Evolutionary conservation across 345 rosid genomes (phyloP).

Genomic region (Acer yangbiense): DNA sequence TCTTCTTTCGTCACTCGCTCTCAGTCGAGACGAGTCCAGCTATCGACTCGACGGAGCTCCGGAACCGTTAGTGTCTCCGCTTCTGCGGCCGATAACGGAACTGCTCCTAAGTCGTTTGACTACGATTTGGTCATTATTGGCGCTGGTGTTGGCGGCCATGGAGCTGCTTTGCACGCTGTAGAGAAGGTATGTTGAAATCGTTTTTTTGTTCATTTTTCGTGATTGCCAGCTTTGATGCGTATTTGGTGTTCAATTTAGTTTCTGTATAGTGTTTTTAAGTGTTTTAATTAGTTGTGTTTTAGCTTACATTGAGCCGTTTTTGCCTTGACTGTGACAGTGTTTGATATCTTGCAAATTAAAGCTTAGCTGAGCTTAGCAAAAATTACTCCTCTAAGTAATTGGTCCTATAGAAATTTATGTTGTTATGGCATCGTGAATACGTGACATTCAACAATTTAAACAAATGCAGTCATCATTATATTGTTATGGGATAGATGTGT

Average conservation of each 20-base stretch:
- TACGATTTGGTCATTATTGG: constrained; percentile 93
- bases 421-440: too few species aligned
- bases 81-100: constrained; percentile 55
- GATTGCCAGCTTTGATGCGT: neutral
- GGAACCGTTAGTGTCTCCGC: constrained; percentile 33
- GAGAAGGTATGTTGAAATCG: constrained; percentile 56
- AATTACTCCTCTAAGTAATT: neutral
- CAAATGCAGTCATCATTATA: neutral
- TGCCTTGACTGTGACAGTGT: neutral
- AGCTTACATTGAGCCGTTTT: neutral
- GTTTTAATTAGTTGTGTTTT: neutral
- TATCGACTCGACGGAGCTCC: constrained; percentile 18
- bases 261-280: neutral
- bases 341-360: neutral
- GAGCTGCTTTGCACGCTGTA: constrained; percentile 96
- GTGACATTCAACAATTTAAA: neutral
- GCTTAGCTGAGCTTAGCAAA: neutral
- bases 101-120: constrained; percentile 69
- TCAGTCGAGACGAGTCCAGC: constrained; percentile 10
- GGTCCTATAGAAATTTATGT: neutral
- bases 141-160: constrained; percentile 98
- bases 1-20: neutral
- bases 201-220: neutral
- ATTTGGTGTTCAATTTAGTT: neutral
- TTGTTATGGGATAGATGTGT: neutral